Percentiles rank a stretch among this genome's conserved stretches.
Conservation (phyloP, 805 yeast species). For the Kuraishia borneana region DNA sequence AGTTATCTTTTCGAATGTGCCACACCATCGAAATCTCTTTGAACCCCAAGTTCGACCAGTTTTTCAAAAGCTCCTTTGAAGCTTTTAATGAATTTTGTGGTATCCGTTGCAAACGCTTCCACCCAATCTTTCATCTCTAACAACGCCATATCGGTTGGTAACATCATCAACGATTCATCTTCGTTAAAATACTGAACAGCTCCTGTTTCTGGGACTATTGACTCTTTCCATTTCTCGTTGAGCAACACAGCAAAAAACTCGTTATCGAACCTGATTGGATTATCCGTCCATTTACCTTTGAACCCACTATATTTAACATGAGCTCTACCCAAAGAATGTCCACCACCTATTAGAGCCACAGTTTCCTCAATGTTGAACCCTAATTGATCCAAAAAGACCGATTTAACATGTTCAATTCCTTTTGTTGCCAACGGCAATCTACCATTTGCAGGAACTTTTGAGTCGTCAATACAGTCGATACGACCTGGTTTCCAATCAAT, state of each 20-base stretch:
- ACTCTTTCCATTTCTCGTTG: constrained; percentile 30
- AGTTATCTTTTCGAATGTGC: constrained; percentile 8
- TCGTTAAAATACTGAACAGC: constrained; percentile 24
- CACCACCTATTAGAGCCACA: constrained; percentile 66
- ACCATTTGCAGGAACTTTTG: constrained; percentile 51
- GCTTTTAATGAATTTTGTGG: constrained; percentile 47
- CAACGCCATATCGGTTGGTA: constrained; percentile 65
- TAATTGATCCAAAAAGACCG: constrained; percentile 45
- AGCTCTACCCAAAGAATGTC: constrained; percentile 70
- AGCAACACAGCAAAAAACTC: constrained; percentile 32
- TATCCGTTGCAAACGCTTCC: constrained; percentile 55
- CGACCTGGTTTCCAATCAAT: constrained; percentile 81
- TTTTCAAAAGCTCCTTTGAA: constrained; percentile 61
- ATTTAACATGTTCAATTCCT: constrained; percentile 55
- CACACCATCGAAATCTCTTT: constrained; percentile 19
- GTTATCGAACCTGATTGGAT: constrained; percentile 30
- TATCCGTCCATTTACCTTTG: constrained; percentile 35
- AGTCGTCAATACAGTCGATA: constrained; percentile 38
- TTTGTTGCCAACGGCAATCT: constrained; percentile 64
- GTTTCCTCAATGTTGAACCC: constrained; percentile 63
- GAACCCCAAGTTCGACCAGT: constrained; percentile 37
- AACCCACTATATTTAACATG: constrained; percentile 44
- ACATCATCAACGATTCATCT: constrained; percentile 57
- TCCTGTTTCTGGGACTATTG: constrained; percentile 29
- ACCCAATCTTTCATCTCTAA: constrained; percentile 64